A percentile compares a stretch with the other conserved stretches of the same genome.
Conservation (phyloP, 2,329 filamentous ascomycete genomes). For the Venturia nashicola region DNA sequence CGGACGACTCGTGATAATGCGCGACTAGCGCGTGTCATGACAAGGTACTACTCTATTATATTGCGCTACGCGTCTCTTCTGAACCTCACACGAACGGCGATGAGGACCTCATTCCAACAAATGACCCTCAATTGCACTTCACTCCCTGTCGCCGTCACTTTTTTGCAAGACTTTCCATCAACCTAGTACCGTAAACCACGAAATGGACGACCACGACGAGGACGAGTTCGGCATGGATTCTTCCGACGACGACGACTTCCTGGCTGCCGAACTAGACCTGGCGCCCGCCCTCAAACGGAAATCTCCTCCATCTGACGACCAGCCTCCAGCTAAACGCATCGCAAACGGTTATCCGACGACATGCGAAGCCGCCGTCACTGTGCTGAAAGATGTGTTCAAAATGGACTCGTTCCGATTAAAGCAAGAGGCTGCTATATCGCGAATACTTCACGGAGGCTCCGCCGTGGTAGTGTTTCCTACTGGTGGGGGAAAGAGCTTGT, state of each 20-base stretch:
- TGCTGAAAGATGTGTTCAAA: conserved; percentile 30
- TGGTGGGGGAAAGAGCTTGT: conserved; percentile 30
- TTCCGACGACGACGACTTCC: conserved; percentile 16
- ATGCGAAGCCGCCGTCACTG: conserved; percentile 12
- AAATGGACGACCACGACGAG: conserved; percentile 9
- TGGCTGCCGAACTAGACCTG: conserved; percentile 3
- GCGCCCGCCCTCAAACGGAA: not conserved
- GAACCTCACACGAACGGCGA: not conserved
- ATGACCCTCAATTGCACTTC: too few relatives aligned
- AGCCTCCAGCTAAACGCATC: not conserved
- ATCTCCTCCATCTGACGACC: not conserved
- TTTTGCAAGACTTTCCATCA: not conserved
- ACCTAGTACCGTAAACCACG: not conserved
- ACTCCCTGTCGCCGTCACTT: not conserved
- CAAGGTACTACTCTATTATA: too few relatives aligned
- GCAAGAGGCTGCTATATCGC: conserved; percentile 32
- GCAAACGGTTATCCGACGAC: not conserved
- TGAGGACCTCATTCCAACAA: not conserved
- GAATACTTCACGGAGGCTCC: conserved; percentile 31
- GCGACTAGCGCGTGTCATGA: not conserved
- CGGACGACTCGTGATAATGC: not conserved
- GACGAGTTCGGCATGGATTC: conserved; percentile 18
- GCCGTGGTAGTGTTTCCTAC: conserved; percentile 32
- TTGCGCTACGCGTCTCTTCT: not conserved
- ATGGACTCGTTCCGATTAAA: conserved; percentile 31